Evolutionary conservation across 495 filamentous ascomycete genomes (phyloP), one percentile per base, ranked within the genome.

Genomic region (Aspergillus cavernicola): DNA sequence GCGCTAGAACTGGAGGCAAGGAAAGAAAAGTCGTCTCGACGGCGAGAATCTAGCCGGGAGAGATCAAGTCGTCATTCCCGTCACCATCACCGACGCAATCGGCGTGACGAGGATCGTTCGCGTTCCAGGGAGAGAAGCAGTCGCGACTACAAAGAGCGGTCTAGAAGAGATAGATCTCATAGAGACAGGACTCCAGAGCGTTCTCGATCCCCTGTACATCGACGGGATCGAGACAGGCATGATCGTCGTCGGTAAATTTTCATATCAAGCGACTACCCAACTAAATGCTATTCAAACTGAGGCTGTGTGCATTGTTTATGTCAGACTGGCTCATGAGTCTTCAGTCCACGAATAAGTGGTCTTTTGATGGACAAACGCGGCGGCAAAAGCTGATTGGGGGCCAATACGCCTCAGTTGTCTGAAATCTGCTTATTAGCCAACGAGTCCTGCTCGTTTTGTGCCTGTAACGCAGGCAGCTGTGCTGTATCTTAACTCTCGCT

Each of bases 1-100:
- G 91, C 90, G 1, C 61, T 89, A 58, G 75, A 78, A 55, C 81
- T 70, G 56, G 68, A 79, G 49, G 73, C 75, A 43, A 76, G 63
- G 58, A 66, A 67, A 28, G 67, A 72, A 29, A 71, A 59, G 50
- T 66, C 68, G 4, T 68, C 67, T 16, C 59, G 71, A 12, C 64
- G 66, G 39, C 68, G 68, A 16, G 67, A 67, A 20, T 57, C 61
- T 29, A 72, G 69, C 50, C 66, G 66, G 37, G 72, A 75, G 19
- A 59, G 70, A 31, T 67, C 72, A 4, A 68, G 70, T 52, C 78
- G 78, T 37, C 80, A 86, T 62, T 75, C 76, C 18, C 81, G 81
- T 57, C 78, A 78, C 28, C 84, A 82, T 56, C 77, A 73, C 50
- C 66, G 66, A 47, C 75, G 68, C 26, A 64, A 60, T 36, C 65